Percentiles rank a stretch among this genome's conserved stretches.
phyloP scores from a whole-genome alignment of 2,329 filamentous ascomycete genomes.

The Exserohilum turcica region DNA sequence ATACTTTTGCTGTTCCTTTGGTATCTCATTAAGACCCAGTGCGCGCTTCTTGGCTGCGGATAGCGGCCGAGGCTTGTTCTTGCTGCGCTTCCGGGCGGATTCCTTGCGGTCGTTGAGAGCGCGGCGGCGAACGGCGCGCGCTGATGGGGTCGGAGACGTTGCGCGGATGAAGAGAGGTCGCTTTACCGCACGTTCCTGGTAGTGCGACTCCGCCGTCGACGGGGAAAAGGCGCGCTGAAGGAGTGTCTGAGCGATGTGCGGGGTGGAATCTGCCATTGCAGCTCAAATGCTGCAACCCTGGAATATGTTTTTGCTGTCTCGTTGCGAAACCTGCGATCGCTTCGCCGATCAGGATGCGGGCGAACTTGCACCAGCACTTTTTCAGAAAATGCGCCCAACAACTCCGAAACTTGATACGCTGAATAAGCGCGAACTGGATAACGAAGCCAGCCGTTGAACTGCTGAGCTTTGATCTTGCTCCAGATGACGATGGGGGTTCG shows the following conservation, averaged over 20 bases:
- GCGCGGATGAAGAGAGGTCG: conserved; percentile 80
- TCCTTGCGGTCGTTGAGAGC: conserved; percentile 56
- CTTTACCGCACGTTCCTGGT: conserved; percentile 79
- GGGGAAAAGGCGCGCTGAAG: conserved; percentile 81
- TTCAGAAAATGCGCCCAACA: background rate
- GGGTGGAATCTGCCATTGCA: conserved; percentile 25
- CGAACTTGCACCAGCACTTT: background rate
- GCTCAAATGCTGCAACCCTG: background rate
- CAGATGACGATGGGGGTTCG: conserved; percentile 6
- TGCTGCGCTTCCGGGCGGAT: conserved; percentile 33
- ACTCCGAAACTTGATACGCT: background rate
- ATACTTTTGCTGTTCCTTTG: conserved; percentile 71
- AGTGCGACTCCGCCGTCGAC: conserved; percentile 71
- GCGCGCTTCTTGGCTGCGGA: conserved; percentile 78
- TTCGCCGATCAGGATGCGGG: background rate
- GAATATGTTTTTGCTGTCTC: background rate
- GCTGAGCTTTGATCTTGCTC: background rate
- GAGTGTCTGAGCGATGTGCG: conserved; percentile 57
- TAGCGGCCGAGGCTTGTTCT: conserved; percentile 68
- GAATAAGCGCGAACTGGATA: background rate
- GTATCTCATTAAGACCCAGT: conserved; percentile 75
- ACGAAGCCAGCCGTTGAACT: background rate
- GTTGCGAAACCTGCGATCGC: background rate
- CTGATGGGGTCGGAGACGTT: conserved; percentile 67
- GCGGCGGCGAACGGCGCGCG: conserved; percentile 52